Evolutionary conservation across 2,329 filamentous ascomycete genomes (phyloP), one percentile per base, ranked within the genome.

Genomic region (Ophiosphaerella narmari): DNA sequence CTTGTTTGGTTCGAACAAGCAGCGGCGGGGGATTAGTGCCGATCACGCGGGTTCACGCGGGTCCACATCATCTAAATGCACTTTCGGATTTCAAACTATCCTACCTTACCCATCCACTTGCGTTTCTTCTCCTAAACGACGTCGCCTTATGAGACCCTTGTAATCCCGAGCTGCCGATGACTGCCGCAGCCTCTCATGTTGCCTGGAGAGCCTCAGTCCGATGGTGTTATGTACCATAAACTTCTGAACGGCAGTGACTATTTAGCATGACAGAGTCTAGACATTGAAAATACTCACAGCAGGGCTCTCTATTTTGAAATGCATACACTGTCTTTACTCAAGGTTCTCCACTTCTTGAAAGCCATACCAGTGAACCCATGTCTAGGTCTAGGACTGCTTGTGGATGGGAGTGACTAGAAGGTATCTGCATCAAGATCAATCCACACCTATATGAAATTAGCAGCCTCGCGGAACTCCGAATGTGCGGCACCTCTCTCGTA

Each of bases 71-170:
- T 63, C 26, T 56, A 57, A 54, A 39, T 50, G 42, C 39, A 39
- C 42, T 43, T 54, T 53, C 52, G 39, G 48, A 54, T 46, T 34
- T 63, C 42, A 59, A 56, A 54, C 47, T 38, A 46, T 31, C 45
- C 51, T 50, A 50, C 39, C 40, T 16, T 41, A 43, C 23, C 24
- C 55, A 32, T 42, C 62, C 59, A 63, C 39, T 61, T 34, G 58
- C 37, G 33, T 5, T 9, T 16, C n/a, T 23, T 14, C 33, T 14
- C 31, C n/a, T 21, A 41, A 46, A 40, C 43, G 18, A 24, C 14
- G 11, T 39, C 36, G 16, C 29, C 41, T 29, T 12, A 41, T 35
- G 13, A 35, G 16, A 29, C 11, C 7, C 26, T 29, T 8, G 11
- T 7, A 4, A 29, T 6, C 26, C 5, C 6, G 7, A 29, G 26